A percentile compares a stretch with the other conserved stretches of the same genome.
phyloP scores from a whole-genome alignment of 805 yeast species.

The Barnettozyma californica region DNA sequence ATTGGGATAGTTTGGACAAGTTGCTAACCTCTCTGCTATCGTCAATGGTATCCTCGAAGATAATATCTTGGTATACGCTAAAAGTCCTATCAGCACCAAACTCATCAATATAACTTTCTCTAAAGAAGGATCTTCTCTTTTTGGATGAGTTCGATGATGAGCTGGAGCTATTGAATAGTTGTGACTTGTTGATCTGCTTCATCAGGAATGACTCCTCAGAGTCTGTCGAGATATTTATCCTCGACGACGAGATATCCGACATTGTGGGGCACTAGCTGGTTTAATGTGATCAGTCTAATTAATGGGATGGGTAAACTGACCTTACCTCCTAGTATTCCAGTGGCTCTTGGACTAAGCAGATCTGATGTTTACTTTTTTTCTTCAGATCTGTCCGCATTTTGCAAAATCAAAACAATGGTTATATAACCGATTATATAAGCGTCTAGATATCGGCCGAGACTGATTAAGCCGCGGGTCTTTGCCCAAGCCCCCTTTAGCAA shows the following conservation, averaged over 20 bases:
- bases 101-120: conserved; percentile 24
- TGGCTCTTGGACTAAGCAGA: neutral
- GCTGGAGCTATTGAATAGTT: conserved; percentile 19
- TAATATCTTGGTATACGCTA: conserved; percentile 21
- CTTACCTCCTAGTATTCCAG: neutral
- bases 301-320: neutral
- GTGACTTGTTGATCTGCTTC: conserved; percentile 23
- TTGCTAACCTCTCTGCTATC: conserved; percentile 16
- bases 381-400: neutral
- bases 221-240: conserved; percentile 20
- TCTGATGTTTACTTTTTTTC: neutral
- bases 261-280: neutral
- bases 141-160: conserved; percentile 8
- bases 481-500: too few species aligned
- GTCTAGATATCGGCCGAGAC: too few species aligned
- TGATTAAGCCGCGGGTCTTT: too few species aligned
- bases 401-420: neutral
- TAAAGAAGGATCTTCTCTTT: conserved; percentile 19
- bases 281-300: neutral
- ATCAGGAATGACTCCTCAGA: conserved; percentile 27
- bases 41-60: conserved; percentile 20
- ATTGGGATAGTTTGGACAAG: conserved; percentile 15
- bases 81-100: conserved; percentile 19
- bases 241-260: conserved; percentile 8
- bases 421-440: neutral